These are phyloP conservation scores for Candida hungchunana DNA, from an alignment of 805 yeast species.

Conservation along the genomic window DNA sequence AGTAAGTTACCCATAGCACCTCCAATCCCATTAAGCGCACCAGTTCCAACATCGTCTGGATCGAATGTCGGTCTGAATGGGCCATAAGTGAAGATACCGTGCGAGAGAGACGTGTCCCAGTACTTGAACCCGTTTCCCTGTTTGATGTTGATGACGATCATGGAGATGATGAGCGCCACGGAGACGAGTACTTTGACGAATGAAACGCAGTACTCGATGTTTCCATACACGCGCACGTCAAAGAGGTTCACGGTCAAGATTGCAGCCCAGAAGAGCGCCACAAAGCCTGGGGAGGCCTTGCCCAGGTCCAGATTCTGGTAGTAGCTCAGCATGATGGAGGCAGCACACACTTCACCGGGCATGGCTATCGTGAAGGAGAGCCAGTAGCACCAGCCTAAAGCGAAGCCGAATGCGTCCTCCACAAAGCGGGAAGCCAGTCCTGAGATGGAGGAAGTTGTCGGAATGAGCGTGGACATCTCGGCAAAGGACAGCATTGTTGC, in stretches of 20 bases:
- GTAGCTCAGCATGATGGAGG: slow-evolving; percentile 69
- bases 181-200: slow-evolving; percentile 52
- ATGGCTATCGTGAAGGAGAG: slow-evolving; percentile 65
- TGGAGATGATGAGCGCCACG: slow-evolving; percentile 51
- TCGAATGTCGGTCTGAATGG: slow-evolving; percentile 72
- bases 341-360: slow-evolving; percentile 79
- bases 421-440: slow-evolving; percentile 73
- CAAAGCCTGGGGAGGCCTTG: slow-evolving; percentile 58
- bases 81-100: slow-evolving; percentile 52
- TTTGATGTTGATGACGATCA: slow-evolving; percentile 57
- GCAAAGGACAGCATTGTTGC: slow-evolving; percentile 72
- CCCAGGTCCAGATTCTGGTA: slow-evolving; percentile 50
- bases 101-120: slow-evolving; percentile 57
- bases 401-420: slow-evolving; percentile 74
- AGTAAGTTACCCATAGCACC: slow-evolving; percentile 59
- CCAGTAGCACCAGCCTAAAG: slow-evolving; percentile 73
- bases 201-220: slow-evolving; percentile 62
- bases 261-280: slow-evolving; percentile 49
- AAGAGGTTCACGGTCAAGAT: slow-evolving; percentile 51
- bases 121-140: slow-evolving; percentile 58
- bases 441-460: slow-evolving; percentile 74
- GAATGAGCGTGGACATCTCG: slow-evolving; percentile 76
- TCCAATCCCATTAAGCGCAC: slow-evolving; percentile 51
- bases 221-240: slow-evolving; percentile 72
- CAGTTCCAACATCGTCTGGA: slow-evolving; percentile 54